Base-by-base conservation (phyloP, 2,329 filamentous ascomycete species). In the Xylaria sp. region DNA sequence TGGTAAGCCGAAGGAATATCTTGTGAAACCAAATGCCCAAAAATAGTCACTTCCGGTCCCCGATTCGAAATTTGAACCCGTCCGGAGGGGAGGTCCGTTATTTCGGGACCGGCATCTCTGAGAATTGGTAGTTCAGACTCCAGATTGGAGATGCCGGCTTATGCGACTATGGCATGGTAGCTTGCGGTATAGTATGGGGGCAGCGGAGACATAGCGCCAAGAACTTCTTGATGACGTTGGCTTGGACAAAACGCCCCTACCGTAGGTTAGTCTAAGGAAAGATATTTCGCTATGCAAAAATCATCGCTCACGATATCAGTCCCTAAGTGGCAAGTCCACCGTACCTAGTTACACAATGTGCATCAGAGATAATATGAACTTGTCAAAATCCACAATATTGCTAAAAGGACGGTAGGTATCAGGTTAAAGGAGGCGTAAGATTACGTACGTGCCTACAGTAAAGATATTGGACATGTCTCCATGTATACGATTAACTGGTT, bases 11-110 rank as follows among this genome's bases (percentile, higher is more conserved):
- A 58, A 47, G 29, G 36, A 50, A 61, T 45, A 58, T 11, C 53
- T 49, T 55, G 54, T 65, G 33, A 44, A 36, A 62, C 66, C 25
- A n/a, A n/a, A 50, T 57, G 54, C 25, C 63, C 58, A 63, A 63
- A 63, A 66, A 68, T 68, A 68, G 45, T 15, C 13, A 50, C 22
- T 39, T 38, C 58, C 17, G 29, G 59, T 10, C 44, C 27, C 39
- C 22, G 38, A 17, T 42, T 65, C 15, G 49, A 51, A 62, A 29
- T 42, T 47, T 39, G 4, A 13, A 60, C 44, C 49, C 63, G 47
- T 68, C 66, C 66, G 58, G 58, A 60, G 66, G 66, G 63, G 63
- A 63, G 59, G 29, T 68, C 66, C 66, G 62, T 51, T 17, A 15
- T 39, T 38, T 55, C 49, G 58, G 59, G 45, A 63, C 59, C 66